A percentile compares a stretch with the other conserved stretches of the same genome.
Conservation (phyloP, 2,329 filamentous ascomycete species). For the Calonectria pteridis region DNA sequence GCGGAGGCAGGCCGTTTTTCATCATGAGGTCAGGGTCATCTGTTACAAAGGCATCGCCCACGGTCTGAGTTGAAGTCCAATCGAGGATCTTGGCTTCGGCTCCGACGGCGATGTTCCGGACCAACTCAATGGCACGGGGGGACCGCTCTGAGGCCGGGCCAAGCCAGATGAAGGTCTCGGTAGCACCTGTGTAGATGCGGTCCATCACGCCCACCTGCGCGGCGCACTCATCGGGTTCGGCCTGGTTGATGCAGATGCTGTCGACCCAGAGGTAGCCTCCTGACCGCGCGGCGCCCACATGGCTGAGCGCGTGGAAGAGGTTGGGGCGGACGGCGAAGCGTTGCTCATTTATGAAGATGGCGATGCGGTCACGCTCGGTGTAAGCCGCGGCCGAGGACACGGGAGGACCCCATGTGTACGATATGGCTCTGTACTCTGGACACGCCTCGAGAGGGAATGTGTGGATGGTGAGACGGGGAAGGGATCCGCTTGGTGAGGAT, state of each 20-base stretch:
- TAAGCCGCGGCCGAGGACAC: neutral
- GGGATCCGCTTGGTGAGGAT: neutral
- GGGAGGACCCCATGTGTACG: slow-evolving; percentile 42
- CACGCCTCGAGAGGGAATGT: slow-evolving; percentile 30
- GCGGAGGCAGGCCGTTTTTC: slow-evolving; percentile 33
- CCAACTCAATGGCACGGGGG: slow-evolving; percentile 22
- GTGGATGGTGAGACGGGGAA: slow-evolving; percentile 29
- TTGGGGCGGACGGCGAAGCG: slow-evolving; percentile 34
- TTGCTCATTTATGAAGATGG: slow-evolving; percentile 28
- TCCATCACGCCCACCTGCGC: slow-evolving; percentile 41
- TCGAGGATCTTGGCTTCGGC: slow-evolving; percentile 33
- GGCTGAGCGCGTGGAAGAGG: slow-evolving; percentile 28
- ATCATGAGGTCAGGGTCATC: slow-evolving; percentile 28
- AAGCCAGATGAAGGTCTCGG: slow-evolving; percentile 40
- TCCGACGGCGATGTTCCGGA: slow-evolving; percentile 16
- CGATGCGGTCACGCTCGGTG: neutral
- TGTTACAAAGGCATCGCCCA: slow-evolving; percentile 33
- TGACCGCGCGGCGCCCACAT: slow-evolving; percentile 26
- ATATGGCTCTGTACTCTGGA: slow-evolving; percentile 40
- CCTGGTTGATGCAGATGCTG: slow-evolving; percentile 43
- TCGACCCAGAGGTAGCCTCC: slow-evolving; percentile 40
- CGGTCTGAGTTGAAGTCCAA: slow-evolving; percentile 26
- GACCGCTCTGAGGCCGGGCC: slow-evolving; percentile 27
- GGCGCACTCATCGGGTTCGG: slow-evolving; percentile 29
- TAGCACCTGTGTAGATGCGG: slow-evolving; percentile 34